Conservation (phyloP, 2,329 filamentous ascomycete genomes). For the Dothistroma pini region DNA sequence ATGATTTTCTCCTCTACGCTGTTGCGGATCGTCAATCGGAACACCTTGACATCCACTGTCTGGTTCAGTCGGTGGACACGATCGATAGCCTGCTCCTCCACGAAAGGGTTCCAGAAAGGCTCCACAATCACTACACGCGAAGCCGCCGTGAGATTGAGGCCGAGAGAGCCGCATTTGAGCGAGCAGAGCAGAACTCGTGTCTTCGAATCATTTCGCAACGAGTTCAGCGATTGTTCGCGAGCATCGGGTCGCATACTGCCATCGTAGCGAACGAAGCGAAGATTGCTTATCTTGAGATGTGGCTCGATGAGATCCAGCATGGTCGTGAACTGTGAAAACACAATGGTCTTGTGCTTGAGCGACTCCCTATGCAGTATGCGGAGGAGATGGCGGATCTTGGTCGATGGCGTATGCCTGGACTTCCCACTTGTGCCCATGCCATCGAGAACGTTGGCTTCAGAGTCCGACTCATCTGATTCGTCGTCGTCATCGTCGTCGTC, state of each 20-base stretch:
- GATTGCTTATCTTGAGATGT: conserved; percentile 70
- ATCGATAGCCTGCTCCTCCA: conserved; percentile 80
- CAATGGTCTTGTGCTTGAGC: conserved; percentile 87
- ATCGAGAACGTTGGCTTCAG: conserved; percentile 35
- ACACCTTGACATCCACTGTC: conserved; percentile 89
- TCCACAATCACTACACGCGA: conserved; percentile 92
- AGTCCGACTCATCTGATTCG: conserved; percentile 39
- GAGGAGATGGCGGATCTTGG: conserved; percentile 86
- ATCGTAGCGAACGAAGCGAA: conserved; percentile 86
- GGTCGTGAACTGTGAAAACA: conserved; percentile 97
- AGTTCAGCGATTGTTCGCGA: conserved; percentile 79
- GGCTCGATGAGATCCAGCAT: conserved; percentile 97
- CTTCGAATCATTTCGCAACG: conserved; percentile 67
- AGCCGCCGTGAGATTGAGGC: conserved; percentile 90
- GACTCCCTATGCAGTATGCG: conserved; percentile 76
- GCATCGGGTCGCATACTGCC: conserved; percentile 91
- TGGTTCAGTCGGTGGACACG: conserved; percentile 98
- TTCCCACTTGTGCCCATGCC: conserved; percentile 23
- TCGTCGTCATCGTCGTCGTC: conserved; percentile 35
- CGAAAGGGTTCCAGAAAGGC: conserved; percentile 97
- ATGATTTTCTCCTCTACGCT: conserved; percentile 93
- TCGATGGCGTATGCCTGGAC: conserved; percentile 64
- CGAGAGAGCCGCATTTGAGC: conserved; percentile 87
- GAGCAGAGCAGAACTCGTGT: conserved; percentile 87
- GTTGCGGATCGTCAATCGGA: conserved; percentile 81